Percentiles rank a stretch among this genome's conserved stretches.
Evolutionary conservation across 164 flowering plant genomes (phyloP).

Genomic region (Chloranthus sessilifolius): DNA sequence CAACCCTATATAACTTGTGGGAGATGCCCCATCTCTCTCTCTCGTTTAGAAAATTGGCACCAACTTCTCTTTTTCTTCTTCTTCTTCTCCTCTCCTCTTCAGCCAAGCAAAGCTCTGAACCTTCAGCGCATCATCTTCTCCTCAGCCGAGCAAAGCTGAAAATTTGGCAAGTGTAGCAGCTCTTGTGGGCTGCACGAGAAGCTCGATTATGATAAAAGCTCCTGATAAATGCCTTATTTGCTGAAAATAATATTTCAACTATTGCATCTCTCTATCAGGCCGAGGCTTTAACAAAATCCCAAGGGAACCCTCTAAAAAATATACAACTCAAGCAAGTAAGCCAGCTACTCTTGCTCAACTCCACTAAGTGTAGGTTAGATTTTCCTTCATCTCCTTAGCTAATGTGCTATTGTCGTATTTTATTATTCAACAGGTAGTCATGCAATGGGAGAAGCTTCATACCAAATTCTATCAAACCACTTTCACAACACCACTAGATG

Average conservation of each 20-base stretch:
- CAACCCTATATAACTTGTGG: no score
- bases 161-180: no score
- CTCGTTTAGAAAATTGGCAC: no score
- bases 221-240: constrained; percentile 51
- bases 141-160: no score
- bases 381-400: constrained; percentile 3
- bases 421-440: constrained; percentile 56
- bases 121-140: no score
- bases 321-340: constrained; percentile 63
- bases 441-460: constrained; percentile 67
- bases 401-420: not conserved
- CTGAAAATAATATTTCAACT: constrained; percentile 37
- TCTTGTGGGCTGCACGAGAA: no score
- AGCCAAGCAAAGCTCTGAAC: no score
- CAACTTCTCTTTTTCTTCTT: no score
- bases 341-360: not conserved
- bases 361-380: not conserved
- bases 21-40: no score
- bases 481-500: constrained; percentile 29
- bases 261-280: constrained; percentile 51
- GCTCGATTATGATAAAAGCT: no score
- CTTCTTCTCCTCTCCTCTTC: no score
- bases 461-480: constrained; percentile 19
- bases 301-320: constrained; percentile 39
- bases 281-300: constrained; percentile 27